Evolutionary conservation across 805 yeast genomes (phyloP), one percentile per base, ranked within the genome.

Genomic region (Priceomyces haplophilus): DNA sequence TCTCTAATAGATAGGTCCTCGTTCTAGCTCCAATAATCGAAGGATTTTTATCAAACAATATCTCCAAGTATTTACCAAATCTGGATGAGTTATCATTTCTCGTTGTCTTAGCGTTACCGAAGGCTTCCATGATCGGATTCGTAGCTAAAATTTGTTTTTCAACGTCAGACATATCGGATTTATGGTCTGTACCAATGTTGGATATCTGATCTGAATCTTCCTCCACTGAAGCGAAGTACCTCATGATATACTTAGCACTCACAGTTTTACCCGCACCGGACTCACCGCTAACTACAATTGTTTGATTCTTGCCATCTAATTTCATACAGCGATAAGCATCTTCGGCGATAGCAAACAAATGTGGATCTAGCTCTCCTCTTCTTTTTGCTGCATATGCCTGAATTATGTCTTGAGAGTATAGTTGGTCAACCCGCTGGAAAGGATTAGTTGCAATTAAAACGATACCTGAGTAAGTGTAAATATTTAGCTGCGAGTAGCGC

Each of bases 201-300:
- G 53, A 61, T 57, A 46, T 73, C 25, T 56, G 49, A 37, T 61
- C 67, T 5, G 57, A 53, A 4, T 64, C 71, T 44, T 67, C 72
- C 47, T 91, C 97, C 12, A 91, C 97, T 13, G 96, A 83, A 3
- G 98, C 98, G 63, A 91, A 90, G 65, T 90, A 91, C 64, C 98
- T 81, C 98, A 91, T 91, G 51, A 91, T 91, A 64, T 87, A 91
- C 62, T 91, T 91, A 31, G 99, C 99, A 49, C 93, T 83, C 33
- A 91, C 98, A 3, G 98, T 93, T 58, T 91, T 93, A 64, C 99
- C 99, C 21, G 99, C 98, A 65, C 99, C 99, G 5, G 96, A 87
- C 67, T 91, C 99, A 67, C 99, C 99, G 54, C 90, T 82, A 13
- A 91, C 98, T 13, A 91, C 97, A 49, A 91, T 90, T 1, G 99